Base-by-base conservation (phyloP, 2,329 filamentous ascomycete species). In the Tolypocladium amazonense region DNA sequence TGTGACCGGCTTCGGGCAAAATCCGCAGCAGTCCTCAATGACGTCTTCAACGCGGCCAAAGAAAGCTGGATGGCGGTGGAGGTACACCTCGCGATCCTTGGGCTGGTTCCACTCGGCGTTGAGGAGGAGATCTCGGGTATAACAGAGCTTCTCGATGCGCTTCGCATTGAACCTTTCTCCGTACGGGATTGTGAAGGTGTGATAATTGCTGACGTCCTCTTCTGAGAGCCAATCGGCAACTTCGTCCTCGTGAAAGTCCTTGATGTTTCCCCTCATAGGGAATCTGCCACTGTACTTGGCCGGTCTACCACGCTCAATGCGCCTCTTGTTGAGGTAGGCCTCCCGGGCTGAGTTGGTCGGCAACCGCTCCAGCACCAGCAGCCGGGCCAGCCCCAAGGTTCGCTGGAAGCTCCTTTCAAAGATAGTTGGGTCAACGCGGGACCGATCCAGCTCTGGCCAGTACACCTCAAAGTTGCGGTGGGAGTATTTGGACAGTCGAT, bases 61-160 rank as follows among this genome's bases (percentile, higher is more conserved):
- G 71, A 95, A 95, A 15, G 88, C 89, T 3, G 91, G 90, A 67
- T 95, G 91, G 2, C 91, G 84, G 73, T 96, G 91, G 6, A 95
- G 77, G 62, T 90, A 84, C 1, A 92, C 87, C 33, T 86, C 78
- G n/a, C 90, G 83, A 50, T 91, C 86, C 62, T 89, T 85, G 1
- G 82, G 78, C 63, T 88, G 85, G 66, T 94, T 95, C 90, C 91
- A 95, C 69, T 95, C 89, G 0, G 89, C 89, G 66, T 95, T 94
- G 23, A 95, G 81, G 9, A 95, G 78, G 23, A 95, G 72, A 69
- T 96, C 91, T 63, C 89, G 88, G 2, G 88, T 90, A 68, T 90
- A 95, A 53, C 92, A 83, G 0, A 95, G 77, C 68, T 88, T 92
- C 71, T 95, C 90, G 59, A 95, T 92, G 66, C 86, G 85, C 67